These are phyloP conservation scores for Mycena rebaudengoi DNA, from an alignment of 768 basidiomycete genomes.

Conservation along the genomic window DNA sequence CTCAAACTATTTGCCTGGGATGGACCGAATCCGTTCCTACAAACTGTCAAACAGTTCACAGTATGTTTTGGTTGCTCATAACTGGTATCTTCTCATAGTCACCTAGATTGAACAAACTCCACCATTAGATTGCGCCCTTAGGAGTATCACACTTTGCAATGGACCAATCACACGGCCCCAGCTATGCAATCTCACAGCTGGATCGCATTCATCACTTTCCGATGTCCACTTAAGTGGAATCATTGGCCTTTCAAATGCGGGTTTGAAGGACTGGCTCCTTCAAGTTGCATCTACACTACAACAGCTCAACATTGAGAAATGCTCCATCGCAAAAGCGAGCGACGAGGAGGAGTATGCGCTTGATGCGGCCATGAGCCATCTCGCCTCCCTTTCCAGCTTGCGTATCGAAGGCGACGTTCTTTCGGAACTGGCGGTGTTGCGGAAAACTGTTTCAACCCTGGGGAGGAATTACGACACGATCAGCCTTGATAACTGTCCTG, in stretches of 20 bases:
- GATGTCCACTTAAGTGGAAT: slow-evolving; percentile 2
- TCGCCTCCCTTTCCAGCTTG: not conserved
- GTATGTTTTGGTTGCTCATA: not conserved
- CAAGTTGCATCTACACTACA: not conserved
- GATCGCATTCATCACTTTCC: slow-evolving; percentile 8
- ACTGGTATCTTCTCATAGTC: not conserved
- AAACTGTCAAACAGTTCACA: not conserved
- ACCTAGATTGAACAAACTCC: slow-evolving; percentile 8
- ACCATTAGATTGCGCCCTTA: slow-evolving; percentile 1
- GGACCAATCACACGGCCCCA: slow-evolving; percentile 9
- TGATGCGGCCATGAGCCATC: not conserved
- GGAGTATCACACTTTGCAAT: not conserved
- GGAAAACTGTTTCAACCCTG: not conserved
- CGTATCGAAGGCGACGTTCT: slow-evolving; percentile 5
- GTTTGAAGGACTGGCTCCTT: slow-evolving; percentile 7
- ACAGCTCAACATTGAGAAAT: slow-evolving; percentile 1
- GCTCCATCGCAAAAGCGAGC: slow-evolving; percentile 4
- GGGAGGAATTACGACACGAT: not conserved
- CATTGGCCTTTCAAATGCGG: slow-evolving; percentile 4
- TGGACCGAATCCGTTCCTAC: slow-evolving; percentile 9
- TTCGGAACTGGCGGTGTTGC: slow-evolving; percentile 7
- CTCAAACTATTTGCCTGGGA: slow-evolving; percentile 6
- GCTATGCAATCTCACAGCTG: slow-evolving; percentile 11
- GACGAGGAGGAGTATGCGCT: slow-evolving; percentile 13
- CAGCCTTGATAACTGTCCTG: not conserved